Evolutionary conservation across 768 basidiomycete genomes (phyloP).

Genomic region (Phaeotremella fagi): DNA sequence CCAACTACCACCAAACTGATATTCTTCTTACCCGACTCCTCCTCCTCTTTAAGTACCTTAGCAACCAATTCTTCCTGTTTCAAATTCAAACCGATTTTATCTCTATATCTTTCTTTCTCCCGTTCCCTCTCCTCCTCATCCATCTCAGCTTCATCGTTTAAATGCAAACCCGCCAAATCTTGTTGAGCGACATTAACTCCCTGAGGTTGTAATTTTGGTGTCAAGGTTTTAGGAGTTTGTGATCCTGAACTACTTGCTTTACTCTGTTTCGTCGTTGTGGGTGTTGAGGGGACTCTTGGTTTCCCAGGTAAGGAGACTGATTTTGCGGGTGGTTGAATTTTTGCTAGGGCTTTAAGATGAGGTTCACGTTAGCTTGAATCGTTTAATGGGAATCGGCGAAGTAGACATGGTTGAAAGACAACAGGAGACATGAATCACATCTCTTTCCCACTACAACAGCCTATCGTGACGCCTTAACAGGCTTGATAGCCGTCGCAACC

Average conservation of each 20-base stretch:
- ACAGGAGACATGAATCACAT: not conserved
- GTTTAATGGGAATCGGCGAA: too few species aligned
- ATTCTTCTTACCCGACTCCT: constrained; percentile 57
- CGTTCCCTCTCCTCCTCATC: constrained; percentile 44
- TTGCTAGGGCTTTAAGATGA: constrained; percentile 14
- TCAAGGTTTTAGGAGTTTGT: constrained; percentile 11
- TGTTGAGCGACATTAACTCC: constrained; percentile 56
- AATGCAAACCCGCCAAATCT: constrained; percentile 71
- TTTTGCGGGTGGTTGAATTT: constrained; percentile 33
- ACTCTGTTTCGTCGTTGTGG: constrained; percentile 9
- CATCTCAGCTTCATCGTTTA: constrained; percentile 56
- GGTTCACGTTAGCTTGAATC: too few species aligned
- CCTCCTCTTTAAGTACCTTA: constrained; percentile 61
- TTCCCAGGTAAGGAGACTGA: constrained; percentile 37
- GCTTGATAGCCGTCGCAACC: constrained; percentile 13
- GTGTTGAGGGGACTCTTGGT: constrained; percentile 10
- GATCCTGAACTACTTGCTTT: constrained; percentile 19
- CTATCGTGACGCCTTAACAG: not conserved
- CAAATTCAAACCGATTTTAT: constrained; percentile 59
- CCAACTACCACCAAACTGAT: constrained; percentile 90
- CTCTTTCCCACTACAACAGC: too few species aligned
- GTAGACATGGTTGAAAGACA: not conserved
- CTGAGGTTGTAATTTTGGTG: constrained; percentile 10
- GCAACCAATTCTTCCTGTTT: constrained; percentile 77
- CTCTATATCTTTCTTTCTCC: constrained; percentile 38